Base-by-base conservation (phyloP, 2,329 filamentous ascomycete species). In the Bimuria novae-zelandiae region DNA sequence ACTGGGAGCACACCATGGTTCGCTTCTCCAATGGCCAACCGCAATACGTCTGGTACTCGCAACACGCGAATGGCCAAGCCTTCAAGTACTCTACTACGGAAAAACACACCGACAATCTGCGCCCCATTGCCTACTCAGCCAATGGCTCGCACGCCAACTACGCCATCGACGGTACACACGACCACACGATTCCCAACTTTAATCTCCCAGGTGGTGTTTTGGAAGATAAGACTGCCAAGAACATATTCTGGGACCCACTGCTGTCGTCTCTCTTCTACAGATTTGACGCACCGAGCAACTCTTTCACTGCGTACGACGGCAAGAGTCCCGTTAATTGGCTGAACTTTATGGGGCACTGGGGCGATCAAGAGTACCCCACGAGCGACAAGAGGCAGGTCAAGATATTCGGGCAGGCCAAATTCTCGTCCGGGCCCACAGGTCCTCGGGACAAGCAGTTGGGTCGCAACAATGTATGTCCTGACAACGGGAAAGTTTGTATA, bases 1-100 rank as follows among this genome's bases (percentile, higher is more conserved):
- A 86, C 64, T 86, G 83, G 84, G 85, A 88, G 64, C 84, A 88
- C 67, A 85, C 82, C 49, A 86, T 87, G 84, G 76, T 89, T 27
- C 84, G 86, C 10, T 89, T 89, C 69, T 46, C 75, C 14, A 76
- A 85, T 49, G 82, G 82, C 8, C 56, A 62, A 1, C 86, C 86
- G 0, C 69, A 79, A 55, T 75, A 78, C 1, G 67, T 88, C 11
- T 89, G 84, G 83, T 88, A 80, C 64, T 83, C 80, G 47, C 85
- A 88, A 64, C 86, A 89, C 66, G 71, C 77, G 25, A 78, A 80
- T 56, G 86, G 86, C 4, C 76, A 88, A 68, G 85, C 86, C 1
- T 88, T 88, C 68, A 79, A 76, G 2, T 89, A 86, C 63, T 59
- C 72, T 3, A 75, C 79, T 1, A 75, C 82, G 11, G 60, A 68